Conservation (phyloP, 23 red algal species). For the Gracilaria domingensis region DNA sequence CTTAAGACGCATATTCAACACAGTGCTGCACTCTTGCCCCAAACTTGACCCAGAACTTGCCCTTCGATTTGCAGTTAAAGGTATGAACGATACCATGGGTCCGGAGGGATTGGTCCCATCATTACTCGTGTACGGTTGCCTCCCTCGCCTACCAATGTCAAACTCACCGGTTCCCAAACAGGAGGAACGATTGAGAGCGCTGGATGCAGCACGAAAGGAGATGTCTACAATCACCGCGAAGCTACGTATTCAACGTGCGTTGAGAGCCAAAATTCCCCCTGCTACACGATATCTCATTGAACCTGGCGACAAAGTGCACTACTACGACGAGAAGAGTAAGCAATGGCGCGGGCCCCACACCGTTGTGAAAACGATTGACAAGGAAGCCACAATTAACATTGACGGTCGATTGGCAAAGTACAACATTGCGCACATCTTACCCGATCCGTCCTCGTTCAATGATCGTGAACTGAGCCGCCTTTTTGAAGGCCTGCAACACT, state of each 20-base stretch:
- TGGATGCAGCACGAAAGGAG: neutral
- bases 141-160: neutral
- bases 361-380: neutral
- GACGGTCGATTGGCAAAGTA: neutral
- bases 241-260: neutral
- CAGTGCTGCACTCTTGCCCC: neutral
- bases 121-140: neutral
- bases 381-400: neutral
- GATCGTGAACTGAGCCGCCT: neutral
- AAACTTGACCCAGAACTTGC: neutral
- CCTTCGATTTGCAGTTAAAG: slow-evolving; percentile 22
- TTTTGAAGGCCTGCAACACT: neutral
- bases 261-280: neutral
- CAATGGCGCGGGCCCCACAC: neutral
- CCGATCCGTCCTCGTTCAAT: neutral
- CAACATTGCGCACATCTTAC: slow-evolving; percentile 1
- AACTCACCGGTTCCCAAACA: neutral
- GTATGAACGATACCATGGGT: slow-evolving; percentile 28
- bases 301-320: neutral
- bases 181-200: neutral
- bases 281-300: neutral
- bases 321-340: neutral
- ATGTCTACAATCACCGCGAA: neutral
- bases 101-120: slow-evolving; percentile 4
- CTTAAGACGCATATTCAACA: slow-evolving; percentile 35